Conservation (phyloP, 306 rosid genomes). For the Cyamopsis tetragonoloba region DNA sequence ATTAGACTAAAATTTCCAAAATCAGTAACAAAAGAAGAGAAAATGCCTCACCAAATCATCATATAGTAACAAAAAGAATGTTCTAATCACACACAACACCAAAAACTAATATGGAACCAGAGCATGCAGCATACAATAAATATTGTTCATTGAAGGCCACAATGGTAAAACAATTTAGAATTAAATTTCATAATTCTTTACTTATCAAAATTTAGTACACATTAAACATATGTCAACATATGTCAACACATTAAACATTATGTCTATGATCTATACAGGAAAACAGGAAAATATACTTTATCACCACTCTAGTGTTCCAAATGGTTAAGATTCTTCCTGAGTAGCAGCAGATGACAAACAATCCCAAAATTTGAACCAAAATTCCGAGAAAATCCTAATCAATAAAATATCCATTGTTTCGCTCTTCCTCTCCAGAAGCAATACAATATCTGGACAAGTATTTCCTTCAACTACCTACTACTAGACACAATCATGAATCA, state of each 20-base stretch:
- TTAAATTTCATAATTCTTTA: not conserved
- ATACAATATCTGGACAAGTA: not conserved
- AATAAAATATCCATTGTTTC: not conserved
- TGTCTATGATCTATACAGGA: not conserved
- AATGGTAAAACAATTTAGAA: not conserved
- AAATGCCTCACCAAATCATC: no score
- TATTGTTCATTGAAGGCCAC: not conserved
- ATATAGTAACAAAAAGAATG: no score
- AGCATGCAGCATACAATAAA: not conserved
- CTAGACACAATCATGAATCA: not conserved
- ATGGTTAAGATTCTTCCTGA: not conserved
- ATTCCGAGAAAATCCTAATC: not conserved
- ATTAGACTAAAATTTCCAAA: not conserved
- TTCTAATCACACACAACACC: not conserved
- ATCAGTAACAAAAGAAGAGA: not conserved
- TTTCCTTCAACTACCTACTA: not conserved
- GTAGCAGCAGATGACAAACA: not conserved
- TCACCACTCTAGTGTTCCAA: not conserved
- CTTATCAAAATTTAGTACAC: not conserved
- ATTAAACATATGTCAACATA: no score
- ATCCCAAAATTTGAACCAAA: not conserved
- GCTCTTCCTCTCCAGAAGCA: not conserved
- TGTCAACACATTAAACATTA: no score
- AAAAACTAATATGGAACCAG: not conserved
- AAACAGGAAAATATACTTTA: not conserved